A percentile compares a stretch with the other conserved stretches of the same genome.
phyloP scores from a whole-genome alignment of 352 stramenopile species.

The Detonula confervacea region DNA sequence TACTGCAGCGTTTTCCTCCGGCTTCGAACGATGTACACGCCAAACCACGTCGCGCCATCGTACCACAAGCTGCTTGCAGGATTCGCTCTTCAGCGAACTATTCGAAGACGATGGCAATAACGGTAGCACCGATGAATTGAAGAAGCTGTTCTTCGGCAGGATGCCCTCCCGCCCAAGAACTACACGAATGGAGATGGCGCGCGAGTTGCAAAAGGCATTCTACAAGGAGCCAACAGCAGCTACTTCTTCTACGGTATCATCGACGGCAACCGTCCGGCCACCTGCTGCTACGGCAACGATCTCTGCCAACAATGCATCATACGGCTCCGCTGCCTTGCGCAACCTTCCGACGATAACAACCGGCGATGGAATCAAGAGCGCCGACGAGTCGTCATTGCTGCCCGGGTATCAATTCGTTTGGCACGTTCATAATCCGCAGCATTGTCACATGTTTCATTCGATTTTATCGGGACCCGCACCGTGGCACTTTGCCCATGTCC shows the following conservation, averaged over 20 bases:
- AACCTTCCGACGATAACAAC: constrained; percentile 31
- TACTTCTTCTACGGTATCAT: not conserved
- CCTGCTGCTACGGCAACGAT: constrained; percentile 1
- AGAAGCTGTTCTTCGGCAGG: not conserved
- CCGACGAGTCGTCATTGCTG: constrained; percentile 27
- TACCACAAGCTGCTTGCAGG: not conserved
- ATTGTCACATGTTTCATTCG: constrained; percentile 60
- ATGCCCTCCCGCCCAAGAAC: constrained; percentile 4
- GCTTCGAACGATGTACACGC: not conserved
- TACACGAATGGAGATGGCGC: constrained; percentile 48
- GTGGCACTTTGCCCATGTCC: constrained; percentile 52
- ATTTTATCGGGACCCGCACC: constrained; percentile 35
- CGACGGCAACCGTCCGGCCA: not conserved
- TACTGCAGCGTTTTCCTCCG: not conserved
- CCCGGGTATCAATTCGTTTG: constrained; percentile 56
- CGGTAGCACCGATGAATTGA: too few species aligned
- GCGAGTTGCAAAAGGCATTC: constrained; percentile 41
- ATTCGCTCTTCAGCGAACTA: not conserved
- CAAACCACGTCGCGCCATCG: not conserved
- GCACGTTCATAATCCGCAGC: constrained; percentile 51
- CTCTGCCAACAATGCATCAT: constrained; percentile 5
- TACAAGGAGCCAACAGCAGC: constrained; percentile 20
- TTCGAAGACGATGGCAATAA: not conserved
- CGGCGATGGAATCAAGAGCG: constrained; percentile 16
- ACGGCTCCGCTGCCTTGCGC: constrained; percentile 14